Conservation (phyloP, 768 basidiomycete genomes). For the Lentinus brumalis region DNA sequence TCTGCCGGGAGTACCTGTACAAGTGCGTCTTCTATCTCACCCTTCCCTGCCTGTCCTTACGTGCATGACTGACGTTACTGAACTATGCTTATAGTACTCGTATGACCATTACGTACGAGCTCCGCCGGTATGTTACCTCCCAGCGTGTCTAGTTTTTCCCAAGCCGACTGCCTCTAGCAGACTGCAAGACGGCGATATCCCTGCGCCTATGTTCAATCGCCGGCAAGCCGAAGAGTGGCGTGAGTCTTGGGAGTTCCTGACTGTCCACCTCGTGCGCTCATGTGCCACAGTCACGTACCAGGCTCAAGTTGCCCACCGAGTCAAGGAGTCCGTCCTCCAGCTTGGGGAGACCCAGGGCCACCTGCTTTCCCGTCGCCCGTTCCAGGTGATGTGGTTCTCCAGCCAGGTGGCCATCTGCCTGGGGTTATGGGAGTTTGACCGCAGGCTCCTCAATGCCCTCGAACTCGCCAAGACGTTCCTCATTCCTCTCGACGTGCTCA, state of each 20-base stretch:
- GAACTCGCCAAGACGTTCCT: conserved; percentile 69
- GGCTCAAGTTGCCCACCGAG: conserved; percentile 61
- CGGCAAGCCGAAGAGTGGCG: conserved; percentile 80
- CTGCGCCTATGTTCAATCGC: conserved; percentile 61
- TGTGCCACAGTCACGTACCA: conserved; percentile 61
- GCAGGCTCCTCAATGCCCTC: conserved; percentile 55
- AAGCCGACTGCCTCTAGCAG: conserved; percentile 36
- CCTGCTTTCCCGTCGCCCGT: conserved; percentile 67
- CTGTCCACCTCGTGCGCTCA: not conserved
- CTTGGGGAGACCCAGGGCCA: conserved; percentile 53
- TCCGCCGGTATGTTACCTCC: conserved; percentile 57
- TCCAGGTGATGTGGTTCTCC: conserved; percentile 60
- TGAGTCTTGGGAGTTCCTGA: conserved; percentile 40
- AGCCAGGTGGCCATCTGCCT: conserved; percentile 45
- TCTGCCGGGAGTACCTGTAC: conserved; percentile 70
- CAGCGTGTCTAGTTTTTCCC: conserved; percentile 8
- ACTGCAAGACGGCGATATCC: conserved; percentile 52
- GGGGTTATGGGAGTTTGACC: conserved; percentile 66
- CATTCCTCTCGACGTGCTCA: conserved; percentile 64
- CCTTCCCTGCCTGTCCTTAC: conserved; percentile 4
- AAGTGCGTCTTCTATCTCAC: conserved; percentile 51
- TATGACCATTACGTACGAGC: conserved; percentile 61
- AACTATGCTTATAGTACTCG: conserved; percentile 49
- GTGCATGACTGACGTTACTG: conserved; percentile 10
- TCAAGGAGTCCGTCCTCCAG: conserved; percentile 54